Evolutionary conservation across 2,329 filamentous ascomycete genomes (phyloP), one percentile per base, ranked within the genome.

Genomic region (Teratosphaeria zuluensis): DNA sequence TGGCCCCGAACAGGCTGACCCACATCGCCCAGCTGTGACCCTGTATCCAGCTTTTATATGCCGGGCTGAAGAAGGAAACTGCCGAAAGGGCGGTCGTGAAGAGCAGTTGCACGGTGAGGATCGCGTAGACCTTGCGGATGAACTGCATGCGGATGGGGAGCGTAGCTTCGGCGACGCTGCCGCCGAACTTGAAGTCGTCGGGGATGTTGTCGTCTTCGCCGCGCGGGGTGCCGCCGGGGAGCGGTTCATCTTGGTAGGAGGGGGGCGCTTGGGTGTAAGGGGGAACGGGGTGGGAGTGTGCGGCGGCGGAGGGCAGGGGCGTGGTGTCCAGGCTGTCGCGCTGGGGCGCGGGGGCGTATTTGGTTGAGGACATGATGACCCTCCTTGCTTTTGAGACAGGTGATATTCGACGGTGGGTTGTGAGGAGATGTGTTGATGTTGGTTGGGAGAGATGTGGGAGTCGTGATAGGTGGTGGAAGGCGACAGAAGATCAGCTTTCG

Each of bases 171-270:
- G 92, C 87, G 60, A 97, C 92, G 19, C 87, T 90, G 62, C 91
- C 92, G 67, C 92, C 94, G 71, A 95, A 97, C 89, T 90, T 97
- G 84, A 97, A 97, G 76, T 97, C 92, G 78, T 97, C 92, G 1
- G 92, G 92, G 52, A 97, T 73, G 70, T 96, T 95, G 76, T 96
- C 92, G 71, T 92, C 85, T 74, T 92, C 92, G 72, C 81, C 82
- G 68, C 92, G 85, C 56, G 90, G 85, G 52, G 75, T 72, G 56
- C 81, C 72, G 56, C 81, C 87, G 62, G 81, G 81, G 59, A 89
- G 82, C 48, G 84, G 81, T 65, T 92, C 92, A 69, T 90, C 82
- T 69, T 90, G 85, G 59, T 86, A 81, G 77, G 87, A 92, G 19
- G 63, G 92, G 65, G 92, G 92, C 70, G 91, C 82, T 70, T 90